Evolutionary conservation across 805 yeast genomes (phyloP), one percentile per base, ranked within the genome.

Genomic region (Metschnikowia dekortorum): DNA sequence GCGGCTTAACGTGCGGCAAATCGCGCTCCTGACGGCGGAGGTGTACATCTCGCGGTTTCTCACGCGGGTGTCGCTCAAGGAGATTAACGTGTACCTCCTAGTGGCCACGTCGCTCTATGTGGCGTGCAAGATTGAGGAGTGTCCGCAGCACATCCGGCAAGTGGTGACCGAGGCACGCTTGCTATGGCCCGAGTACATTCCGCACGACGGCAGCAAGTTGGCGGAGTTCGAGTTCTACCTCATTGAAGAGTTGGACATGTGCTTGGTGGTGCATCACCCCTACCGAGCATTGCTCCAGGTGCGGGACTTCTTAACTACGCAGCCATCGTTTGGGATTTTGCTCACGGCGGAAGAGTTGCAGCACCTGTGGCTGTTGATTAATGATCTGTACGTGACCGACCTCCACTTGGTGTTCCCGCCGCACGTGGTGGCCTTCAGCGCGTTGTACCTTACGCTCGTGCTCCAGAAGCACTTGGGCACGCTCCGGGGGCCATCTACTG

Each of bases 151-250:
- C 63, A 89, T 94, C 8, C 71, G 97, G 49, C 81, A 91, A 0
- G 77, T 94, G 8, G 80, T 89, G 22, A 76, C 83, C 16, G 98
- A 92, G 63, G 94, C 97, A 1, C 71, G 96, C 47, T 85, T 85
- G 36, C 69, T 89, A 37, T 92, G 98, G 98, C 97, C 98, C 0
- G 97, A 91, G 61, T 89, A 84, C 60, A 85, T 92, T 35, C 96
- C 97, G 0, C 89, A 87, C 51, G 98, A 92, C 64, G 81, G 90
- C 14, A 85, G 96, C 30, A 89, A 88, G 61, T 74, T 94, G 13
- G 97, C 98, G 0, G 98, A 94, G 64, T 88, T 95, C 68, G 99
- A 94, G 68, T 94, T 94, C 64, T 94, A 92, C 63, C 66, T 94
- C 40, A 84, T 94, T 16, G 97, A 90, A 60, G 98, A 91, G 65